Evolutionary conservation across 306 rosid genomes (phyloP).

Genomic region (Parietaria judaica): DNA sequence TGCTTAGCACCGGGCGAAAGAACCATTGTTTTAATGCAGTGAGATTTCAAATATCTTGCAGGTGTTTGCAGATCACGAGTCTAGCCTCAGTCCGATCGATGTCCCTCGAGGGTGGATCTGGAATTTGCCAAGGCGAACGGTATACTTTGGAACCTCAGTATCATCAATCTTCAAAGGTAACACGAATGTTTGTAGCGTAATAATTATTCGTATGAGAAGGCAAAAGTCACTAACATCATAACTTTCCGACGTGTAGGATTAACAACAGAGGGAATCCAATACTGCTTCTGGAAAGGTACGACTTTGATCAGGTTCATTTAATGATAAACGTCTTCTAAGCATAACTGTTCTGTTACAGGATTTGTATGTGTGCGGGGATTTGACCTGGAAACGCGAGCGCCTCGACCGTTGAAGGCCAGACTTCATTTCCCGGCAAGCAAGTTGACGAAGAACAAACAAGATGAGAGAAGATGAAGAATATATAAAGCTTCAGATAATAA

Average conservation of each 20-base stretch:
- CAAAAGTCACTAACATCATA: neutral
- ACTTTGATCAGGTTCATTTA: no score
- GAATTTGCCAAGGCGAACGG: constrained; percentile 15
- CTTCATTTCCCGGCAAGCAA: constrained; percentile 64
- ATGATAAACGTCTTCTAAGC: no score
- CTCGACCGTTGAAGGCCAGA: constrained; percentile 68
- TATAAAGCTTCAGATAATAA: no score
- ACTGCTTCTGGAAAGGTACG: constrained; percentile 40
- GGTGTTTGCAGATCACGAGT: constrained; percentile 53
- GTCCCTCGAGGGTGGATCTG: constrained; percentile 48
- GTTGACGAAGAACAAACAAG: constrained; percentile 35
- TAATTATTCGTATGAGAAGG: no score
- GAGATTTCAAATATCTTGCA: neutral
- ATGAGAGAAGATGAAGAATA: neutral
- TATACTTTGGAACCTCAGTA: constrained; percentile 45
- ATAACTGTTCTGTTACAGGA: constrained; percentile 41
- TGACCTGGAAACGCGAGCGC: constrained; percentile 59
- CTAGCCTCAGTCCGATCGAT: constrained; percentile 42
- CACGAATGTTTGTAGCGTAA: no score
- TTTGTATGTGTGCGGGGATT: constrained; percentile 85
- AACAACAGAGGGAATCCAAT: neutral
- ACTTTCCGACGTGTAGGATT: neutral
- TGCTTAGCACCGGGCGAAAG: no score
- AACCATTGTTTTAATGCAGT: no score
- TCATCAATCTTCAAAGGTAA: constrained; percentile 41